Evolutionary conservation across 2,329 filamentous ascomycete genomes (phyloP), one percentile per base, ranked within the genome.

Genomic region (Calonectria fujianensis): DNA sequence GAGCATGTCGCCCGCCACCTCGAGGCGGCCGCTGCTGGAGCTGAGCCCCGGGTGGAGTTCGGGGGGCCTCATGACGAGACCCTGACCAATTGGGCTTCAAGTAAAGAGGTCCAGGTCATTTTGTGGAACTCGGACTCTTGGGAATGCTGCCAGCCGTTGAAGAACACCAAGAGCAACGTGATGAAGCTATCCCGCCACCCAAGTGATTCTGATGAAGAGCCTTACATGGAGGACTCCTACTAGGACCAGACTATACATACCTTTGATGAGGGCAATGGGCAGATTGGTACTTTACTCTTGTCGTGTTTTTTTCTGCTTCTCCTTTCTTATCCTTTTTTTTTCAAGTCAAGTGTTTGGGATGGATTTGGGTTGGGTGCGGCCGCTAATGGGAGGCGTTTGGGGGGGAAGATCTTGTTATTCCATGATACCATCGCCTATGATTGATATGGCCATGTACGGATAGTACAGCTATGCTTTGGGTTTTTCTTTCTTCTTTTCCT

Each of bases 1-100:
- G 96, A 98, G 84, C 96, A 98, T 85, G 91, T 98, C 3, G 95
- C 94, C 0, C 89, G 91, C 73, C 96, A 98, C 83, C 89, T 96
- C 59, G 95, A 97, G 61, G 76, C 70, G 45, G 86, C 85, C 0
- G 86, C 81, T 24, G 75, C 74, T 4, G 77, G 76, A 13, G 66
- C 80, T 41, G 82, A 82, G 74, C 73, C 77, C 1, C 67, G 71
- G 0, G 83, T 88, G 0, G 69, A 77, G 16, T 88, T 89, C 77
- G 87, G 87, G 4, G 85, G 85, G 4, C 75, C 76, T 24, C 76
- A 79, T 3, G 88, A 89, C 72, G 64, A 74, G 3, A 84, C 83
- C 0, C 80, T 89, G n/a, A 85, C 82, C 0, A 70, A 81, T 2
- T 89, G 87, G 87, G 87, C 86, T 0, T 83, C 82, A 14, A 79